phyloP scores from a whole-genome alignment of 495 filamentous ascomycete species.

The Aspergillus homomorphus region DNA sequence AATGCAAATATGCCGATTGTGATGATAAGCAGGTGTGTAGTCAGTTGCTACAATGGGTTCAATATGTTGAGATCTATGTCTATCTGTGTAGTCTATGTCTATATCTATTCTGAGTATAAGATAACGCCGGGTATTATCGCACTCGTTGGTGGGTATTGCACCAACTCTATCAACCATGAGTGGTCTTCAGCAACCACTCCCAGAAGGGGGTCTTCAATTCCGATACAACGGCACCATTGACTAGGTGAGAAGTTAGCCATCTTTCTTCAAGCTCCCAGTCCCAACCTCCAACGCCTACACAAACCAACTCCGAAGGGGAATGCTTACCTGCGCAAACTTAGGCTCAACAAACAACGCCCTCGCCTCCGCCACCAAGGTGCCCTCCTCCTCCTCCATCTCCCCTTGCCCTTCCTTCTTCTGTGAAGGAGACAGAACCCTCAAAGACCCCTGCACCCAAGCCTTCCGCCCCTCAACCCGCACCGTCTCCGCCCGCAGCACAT shows the following conservation, averaged over 20 bases:
- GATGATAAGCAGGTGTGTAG: slow-evolving; percentile 7
- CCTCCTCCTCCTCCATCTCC: slow-evolving; percentile 47
- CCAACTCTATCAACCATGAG: neutral
- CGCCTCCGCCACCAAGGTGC: slow-evolving; percentile 66
- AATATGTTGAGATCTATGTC: slow-evolving; percentile 11
- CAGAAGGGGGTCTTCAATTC: slow-evolving; percentile 11
- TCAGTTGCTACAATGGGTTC: no score
- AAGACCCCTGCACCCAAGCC: slow-evolving; percentile 40
- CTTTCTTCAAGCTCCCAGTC: neutral
- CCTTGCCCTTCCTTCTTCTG: slow-evolving; percentile 10
- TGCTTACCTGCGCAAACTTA: slow-evolving; percentile 67
- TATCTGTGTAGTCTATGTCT: slow-evolving; percentile 10
- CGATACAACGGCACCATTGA: slow-evolving; percentile 41
- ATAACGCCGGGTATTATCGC: neutral
- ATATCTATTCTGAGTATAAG: slow-evolving; percentile 8
- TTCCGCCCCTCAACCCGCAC: slow-evolving; percentile 39
- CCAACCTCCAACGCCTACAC: neutral
- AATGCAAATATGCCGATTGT: slow-evolving; percentile 22
- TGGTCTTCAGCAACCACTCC: neutral
- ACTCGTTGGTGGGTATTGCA: no score
- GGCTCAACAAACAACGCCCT: slow-evolving; percentile 88
- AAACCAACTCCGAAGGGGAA: no score
- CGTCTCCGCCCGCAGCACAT: slow-evolving; percentile 56
- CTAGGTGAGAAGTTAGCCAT: slow-evolving; percentile 20
- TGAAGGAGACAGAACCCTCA: slow-evolving; percentile 31